Percentiles rank a stretch among this genome's conserved stretches.
phyloP scores from a whole-genome alignment of 306 rosid genomes.

The Pyrus bretschneideri region DNA sequence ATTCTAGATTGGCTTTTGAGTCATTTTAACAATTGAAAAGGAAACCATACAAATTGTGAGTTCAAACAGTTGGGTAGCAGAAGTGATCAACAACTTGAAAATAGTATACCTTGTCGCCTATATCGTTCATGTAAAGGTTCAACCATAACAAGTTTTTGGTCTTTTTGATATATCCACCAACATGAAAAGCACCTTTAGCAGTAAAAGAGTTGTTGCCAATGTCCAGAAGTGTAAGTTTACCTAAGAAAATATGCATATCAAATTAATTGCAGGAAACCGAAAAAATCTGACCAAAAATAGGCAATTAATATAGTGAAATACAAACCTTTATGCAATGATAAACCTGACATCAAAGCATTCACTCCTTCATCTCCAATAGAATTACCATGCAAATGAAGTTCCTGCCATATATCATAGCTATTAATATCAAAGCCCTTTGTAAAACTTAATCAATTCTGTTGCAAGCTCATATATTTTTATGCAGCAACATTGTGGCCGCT shows the following conservation, averaged over 20 bases:
- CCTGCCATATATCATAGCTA: slow-evolving; percentile 38
- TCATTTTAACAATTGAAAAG: neutral
- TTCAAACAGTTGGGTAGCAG: neutral
- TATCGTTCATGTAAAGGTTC: slow-evolving; percentile 93
- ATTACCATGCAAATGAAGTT: slow-evolving; percentile 92
- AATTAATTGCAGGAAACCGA: slow-evolving; percentile 8
- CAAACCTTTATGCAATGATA: slow-evolving; percentile 72
- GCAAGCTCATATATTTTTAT: neutral
- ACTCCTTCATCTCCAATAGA: slow-evolving; percentile 93
- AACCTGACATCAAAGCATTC: slow-evolving; percentile 68
- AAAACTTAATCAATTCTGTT: neutral
- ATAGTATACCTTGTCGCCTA: slow-evolving; percentile 81
- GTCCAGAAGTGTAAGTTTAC: slow-evolving; percentile 74
- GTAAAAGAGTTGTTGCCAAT: slow-evolving; percentile 83
- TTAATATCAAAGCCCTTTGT: neutral
- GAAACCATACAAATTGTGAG: neutral
- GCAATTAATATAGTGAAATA: slow-evolving; percentile 3
- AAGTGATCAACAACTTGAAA: slow-evolving; percentile 1
- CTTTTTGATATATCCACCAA: slow-evolving; percentile 72
- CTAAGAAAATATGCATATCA: slow-evolving; percentile 42
- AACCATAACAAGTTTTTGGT: slow-evolving; percentile 65
- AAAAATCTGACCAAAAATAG: slow-evolving; percentile 8
- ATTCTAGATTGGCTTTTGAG: neutral
- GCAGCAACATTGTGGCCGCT: neutral
- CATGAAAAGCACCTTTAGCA: slow-evolving; percentile 74